Evolutionary conservation across 2,329 filamentous ascomycete genomes (phyloP), one percentile per base, ranked within the genome.

Genomic region (Beauveria varroae): DNA sequence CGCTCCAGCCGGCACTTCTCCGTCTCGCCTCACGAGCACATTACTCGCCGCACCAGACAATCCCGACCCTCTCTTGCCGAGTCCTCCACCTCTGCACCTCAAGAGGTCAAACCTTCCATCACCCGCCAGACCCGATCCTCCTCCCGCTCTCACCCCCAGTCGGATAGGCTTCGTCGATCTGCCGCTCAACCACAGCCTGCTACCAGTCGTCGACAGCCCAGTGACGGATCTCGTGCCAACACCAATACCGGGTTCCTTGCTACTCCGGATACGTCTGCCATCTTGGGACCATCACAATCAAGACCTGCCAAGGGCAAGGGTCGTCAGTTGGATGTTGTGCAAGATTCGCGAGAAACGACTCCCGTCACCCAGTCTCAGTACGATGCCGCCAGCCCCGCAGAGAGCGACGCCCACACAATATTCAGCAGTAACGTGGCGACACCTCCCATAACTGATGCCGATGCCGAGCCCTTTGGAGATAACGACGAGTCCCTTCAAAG

Each of bases 361-460:
- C 68, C 74, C 1, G 76, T 72, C 63, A 73, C 65, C 2, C 67
- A 77, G 62, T 70, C 72, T 3, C 72, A 75, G 28, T 81, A 77
- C 59, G 79, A 83, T 52, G 75, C 75, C 0, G 75, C 75, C 5
- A 86, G 84, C 65, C 81, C 81, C 3, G 74, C 78, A 0, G 79
- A 75, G 30, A 84, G 80, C 68, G 81, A 85, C 61, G 76, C 81
- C 2, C 81, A 83, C 61, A 86, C 84, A 12, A 77, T 84, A 40
- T 88, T 89, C 67, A 81, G 80, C 67, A 82, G 79, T 69, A 86
- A 81, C 63, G 85, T 87, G 55, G 87, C 89, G 57, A 91, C 90
- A 10, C 89, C 90, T 34, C 89, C 89, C 7, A 85, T 91, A 65
- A 88, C 85, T 9, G 90, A 92, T 64, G 83, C 86, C 24, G 89